Evolutionary conservation across 1,284 basidiomycete genomes (phyloP), one percentile per base, ranked within the genome.

Genomic region (Pyrrhoderma lamaoense): DNA sequence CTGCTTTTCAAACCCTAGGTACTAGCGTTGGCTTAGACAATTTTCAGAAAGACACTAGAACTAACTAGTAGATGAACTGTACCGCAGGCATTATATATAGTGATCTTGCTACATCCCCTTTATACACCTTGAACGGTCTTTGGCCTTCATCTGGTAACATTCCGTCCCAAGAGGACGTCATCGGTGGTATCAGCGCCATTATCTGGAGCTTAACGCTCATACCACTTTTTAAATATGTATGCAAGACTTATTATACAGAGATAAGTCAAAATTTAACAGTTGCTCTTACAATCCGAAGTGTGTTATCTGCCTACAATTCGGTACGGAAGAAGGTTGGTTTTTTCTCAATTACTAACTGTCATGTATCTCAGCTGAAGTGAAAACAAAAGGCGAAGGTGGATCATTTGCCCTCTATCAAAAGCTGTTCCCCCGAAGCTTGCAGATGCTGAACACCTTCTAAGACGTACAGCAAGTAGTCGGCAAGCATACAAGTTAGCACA

Each of bases 201-300:
- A 59, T 85, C 21, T 85, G 82, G 82, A 63, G 80, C 1, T 61
- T 86, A 39, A 77, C 79, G 0, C 65, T 85, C 22, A 57, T 84
- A n/a, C 80, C 81, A 0, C 60, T 84, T 37, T 35, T 80, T 37
- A 85, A 85, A 81, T 85, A 85, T 59, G 80, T 79, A 53, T 48
- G 78, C 62, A 31, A 31, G 7, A 31, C 7, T 31, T 11, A 11
- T 5, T 11, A 5, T 31, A 31, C 5, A 31, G 11, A 31, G 7
- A 31, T 31, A 31, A 11, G 27, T 31, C 27, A 31, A 31, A 5
- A 5, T 31, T 40, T 21, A 14, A 13, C 18, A 50, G 34, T 45
- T 38, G 34, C 27, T 9, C 47, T 18, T 19, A 31, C 11, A 31
- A 31, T 5, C 27, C 11, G 27, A n/a, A 82, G 80, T 72, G 77